Evolutionary conservation across 805 yeast species (phyloP).

Genomic region (Tanozyma kutaoensis): DNA sequence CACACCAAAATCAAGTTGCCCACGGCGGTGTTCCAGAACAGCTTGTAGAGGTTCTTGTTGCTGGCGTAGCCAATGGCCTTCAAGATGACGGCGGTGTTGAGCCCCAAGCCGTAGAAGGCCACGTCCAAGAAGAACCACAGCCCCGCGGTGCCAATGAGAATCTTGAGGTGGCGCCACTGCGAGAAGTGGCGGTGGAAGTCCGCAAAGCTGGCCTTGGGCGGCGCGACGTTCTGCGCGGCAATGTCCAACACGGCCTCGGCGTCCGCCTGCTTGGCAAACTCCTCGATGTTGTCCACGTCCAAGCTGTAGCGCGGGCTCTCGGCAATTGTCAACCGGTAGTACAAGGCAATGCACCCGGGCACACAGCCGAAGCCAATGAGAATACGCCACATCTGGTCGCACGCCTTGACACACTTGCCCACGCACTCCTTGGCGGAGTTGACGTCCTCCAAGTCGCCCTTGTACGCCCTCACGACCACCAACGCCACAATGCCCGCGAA

Average conservation of each 20-base stretch:
- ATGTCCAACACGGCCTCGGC: constrained; percentile 29
- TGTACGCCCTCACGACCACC: constrained; percentile 66
- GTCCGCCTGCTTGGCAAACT: constrained; percentile 29
- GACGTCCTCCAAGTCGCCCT: constrained; percentile 42
- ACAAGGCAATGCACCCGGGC: constrained; percentile 75
- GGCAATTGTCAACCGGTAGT: constrained; percentile 87
- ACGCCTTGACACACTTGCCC: constrained; percentile 55
- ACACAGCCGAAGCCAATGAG: constrained; percentile 81
- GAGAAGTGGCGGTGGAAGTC: constrained; percentile 66
- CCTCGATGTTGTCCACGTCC: constrained; percentile 17
- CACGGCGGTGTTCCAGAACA: constrained; percentile 67
- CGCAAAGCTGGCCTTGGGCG: constrained; percentile 70
- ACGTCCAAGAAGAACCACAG: constrained; percentile 87
- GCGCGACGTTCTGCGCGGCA: constrained; percentile 25
- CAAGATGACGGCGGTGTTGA: constrained; percentile 70
- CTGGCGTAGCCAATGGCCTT: constrained; percentile 78
- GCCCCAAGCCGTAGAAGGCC: constrained; percentile 81
- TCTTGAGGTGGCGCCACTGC: constrained; percentile 81
- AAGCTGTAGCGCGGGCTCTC: constrained; percentile 88
- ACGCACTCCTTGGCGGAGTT: constrained; percentile 48
- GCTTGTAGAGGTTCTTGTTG: constrained; percentile 51
- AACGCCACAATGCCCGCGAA: constrained; percentile 77
- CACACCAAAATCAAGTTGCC: constrained; percentile 88
- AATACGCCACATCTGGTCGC: constrained; percentile 93
- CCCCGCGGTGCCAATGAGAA: constrained; percentile 79